Conservation (phyloP, 805 yeast genomes). For the Sugiyamaella marilandica region DNA sequence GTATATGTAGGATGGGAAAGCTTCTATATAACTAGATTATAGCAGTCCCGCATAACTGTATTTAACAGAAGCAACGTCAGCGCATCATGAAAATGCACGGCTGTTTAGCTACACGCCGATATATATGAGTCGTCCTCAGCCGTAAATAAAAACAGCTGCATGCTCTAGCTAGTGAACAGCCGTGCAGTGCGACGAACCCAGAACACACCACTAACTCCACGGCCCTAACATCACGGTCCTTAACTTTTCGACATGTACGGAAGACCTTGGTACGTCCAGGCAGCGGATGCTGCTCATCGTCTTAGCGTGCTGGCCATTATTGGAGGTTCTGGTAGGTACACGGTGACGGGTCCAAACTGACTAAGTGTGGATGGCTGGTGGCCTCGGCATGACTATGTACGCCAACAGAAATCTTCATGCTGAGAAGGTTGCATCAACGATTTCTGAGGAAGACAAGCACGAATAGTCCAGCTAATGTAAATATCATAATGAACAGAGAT, state of each 20-base stretch:
- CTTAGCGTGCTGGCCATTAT: slow-evolving; percentile 61
- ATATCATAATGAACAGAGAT: neutral
- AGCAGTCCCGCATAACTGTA: too few species aligned
- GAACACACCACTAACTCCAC: too few species aligned
- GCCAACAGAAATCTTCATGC: slow-evolving; percentile 41
- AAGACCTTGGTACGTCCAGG: slow-evolving; percentile 70
- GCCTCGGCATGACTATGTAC: slow-evolving; percentile 49
- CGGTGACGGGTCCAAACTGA: neutral
- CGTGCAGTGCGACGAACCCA: too few species aligned
- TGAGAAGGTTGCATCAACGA: slow-evolving; percentile 3
- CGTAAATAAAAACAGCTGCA: too few species aligned
- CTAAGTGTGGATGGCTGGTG: slow-evolving; percentile 39
- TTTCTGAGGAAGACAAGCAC: neutral
- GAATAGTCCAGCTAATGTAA: neutral
- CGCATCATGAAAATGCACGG: too few species aligned
- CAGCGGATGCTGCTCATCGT: slow-evolving; percentile 68
- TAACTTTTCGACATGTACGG: slow-evolving; percentile 15
- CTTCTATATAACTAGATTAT: too few species aligned
- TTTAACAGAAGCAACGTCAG: too few species aligned
- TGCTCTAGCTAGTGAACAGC: too few species aligned
- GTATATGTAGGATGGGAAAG: too few species aligned
- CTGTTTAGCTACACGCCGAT: too few species aligned
- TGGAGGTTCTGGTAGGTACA: slow-evolving; percentile 42
- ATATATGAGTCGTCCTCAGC: too few species aligned
- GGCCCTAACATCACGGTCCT: neutral